Conservation (phyloP, 1,139 yeast genomes). For the Candida pseudocylindracea region DNA sequence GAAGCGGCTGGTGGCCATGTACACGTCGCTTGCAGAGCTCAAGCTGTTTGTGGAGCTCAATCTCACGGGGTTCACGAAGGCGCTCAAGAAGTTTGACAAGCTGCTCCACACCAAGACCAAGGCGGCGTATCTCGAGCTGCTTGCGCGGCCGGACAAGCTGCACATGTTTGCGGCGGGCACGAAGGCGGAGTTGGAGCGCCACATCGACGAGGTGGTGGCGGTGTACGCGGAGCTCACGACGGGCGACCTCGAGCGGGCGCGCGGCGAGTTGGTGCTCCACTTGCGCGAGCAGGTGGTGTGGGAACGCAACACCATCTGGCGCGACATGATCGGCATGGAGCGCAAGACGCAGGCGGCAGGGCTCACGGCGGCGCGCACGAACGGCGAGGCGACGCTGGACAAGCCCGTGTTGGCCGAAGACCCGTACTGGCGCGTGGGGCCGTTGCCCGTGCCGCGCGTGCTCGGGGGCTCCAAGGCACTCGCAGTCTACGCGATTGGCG, state of each 20-base stretch:
- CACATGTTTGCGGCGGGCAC: conserved; percentile 12
- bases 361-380: conserved; percentile 5
- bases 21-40: conserved; percentile 37
- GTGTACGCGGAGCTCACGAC: conserved; percentile 20
- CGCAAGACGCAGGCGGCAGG: conserved; percentile 11
- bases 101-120: conserved; percentile 22
- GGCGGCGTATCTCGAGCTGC: conserved; percentile 12
- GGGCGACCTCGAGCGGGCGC: conserved; percentile 16
- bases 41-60: conserved; percentile 47
- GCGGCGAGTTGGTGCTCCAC: conserved; percentile 30
- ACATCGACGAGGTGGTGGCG: conserved; percentile 12
- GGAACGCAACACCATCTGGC: conserved; percentile 58
- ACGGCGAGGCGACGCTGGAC: background rate
- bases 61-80: conserved; percentile 45
- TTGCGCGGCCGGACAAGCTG: conserved; percentile 7
- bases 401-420: background rate
- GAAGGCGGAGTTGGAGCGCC: conserved; percentile 6
- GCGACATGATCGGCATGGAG: conserved; percentile 19
- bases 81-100: conserved; percentile 50
- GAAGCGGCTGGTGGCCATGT: conserved; percentile 31
- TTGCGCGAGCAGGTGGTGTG: conserved; percentile 54
- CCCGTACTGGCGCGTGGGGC: too few species aligned
- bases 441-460: too few species aligned
- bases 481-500: conserved; percentile 20
- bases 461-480: conserved; percentile 16